Conservation (phyloP, 306 rosid genomes). For the Cucumis melo region DNA sequence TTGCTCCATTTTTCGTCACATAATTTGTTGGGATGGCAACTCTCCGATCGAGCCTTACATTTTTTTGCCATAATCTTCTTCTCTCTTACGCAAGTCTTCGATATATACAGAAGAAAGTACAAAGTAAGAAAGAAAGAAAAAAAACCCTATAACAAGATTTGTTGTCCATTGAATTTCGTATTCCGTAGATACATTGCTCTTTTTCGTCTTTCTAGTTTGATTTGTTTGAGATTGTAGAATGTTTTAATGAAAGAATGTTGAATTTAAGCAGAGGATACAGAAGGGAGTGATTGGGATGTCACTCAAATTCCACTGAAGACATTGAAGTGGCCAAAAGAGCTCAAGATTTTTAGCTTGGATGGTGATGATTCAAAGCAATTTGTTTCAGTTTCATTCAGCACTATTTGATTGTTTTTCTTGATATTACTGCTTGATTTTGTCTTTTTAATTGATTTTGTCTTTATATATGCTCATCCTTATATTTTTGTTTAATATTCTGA, state of each 20-base stretch:
- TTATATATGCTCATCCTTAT: too few species aligned
- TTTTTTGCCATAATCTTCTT: constrained; percentile 69
- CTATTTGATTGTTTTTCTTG: too few species aligned
- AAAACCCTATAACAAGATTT: background rate
- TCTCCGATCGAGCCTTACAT: constrained; percentile 79
- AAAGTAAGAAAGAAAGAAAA: too few species aligned
- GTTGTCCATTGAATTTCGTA: background rate
- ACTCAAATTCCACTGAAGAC: constrained; percentile 49
- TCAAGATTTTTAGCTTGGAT: constrained; percentile 92
- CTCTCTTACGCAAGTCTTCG: constrained; percentile 50
- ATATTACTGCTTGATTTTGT: too few species aligned
- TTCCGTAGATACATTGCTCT: background rate
- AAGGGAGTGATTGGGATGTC: constrained; percentile 68
- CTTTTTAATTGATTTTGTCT: too few species aligned
- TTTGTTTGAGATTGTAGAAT: background rate
- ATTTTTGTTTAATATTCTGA: too few species aligned
- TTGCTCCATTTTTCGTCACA: constrained; percentile 52
- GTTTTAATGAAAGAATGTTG: background rate
- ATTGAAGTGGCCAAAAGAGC: constrained; percentile 74
- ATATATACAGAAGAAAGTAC: constrained; percentile 54
- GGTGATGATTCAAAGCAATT: constrained; percentile 28
- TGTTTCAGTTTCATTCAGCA: background rate
- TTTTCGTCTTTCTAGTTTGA: background rate
- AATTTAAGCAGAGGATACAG: constrained; percentile 32
- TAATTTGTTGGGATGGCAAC: constrained; percentile 58